phyloP scores from a whole-genome alignment of 345 rosid species.

The Euclidium syriacum region DNA sequence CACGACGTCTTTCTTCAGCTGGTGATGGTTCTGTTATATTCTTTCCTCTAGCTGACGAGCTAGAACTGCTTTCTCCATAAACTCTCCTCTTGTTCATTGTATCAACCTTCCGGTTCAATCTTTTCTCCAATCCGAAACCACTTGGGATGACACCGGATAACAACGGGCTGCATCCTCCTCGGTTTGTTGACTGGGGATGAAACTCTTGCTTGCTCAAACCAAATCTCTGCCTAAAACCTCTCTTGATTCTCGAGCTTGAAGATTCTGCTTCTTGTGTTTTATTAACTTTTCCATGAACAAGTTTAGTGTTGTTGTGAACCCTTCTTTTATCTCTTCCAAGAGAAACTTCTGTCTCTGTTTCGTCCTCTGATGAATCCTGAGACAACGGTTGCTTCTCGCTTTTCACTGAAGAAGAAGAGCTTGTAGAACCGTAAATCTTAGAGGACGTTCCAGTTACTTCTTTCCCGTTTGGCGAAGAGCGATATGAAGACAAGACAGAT shows the following conservation, averaged over 20 bases:
- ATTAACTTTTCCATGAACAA: slow-evolving; percentile 25
- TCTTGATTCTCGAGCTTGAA: slow-evolving; percentile 47
- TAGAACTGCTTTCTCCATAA: slow-evolving; percentile 72
- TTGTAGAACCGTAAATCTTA: slow-evolving; percentile 38
- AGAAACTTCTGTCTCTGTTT: slow-evolving; percentile 35
- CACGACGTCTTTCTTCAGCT: slow-evolving; percentile 35
- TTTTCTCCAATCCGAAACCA: slow-evolving; percentile 49
- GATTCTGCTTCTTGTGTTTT: slow-evolving; percentile 37
- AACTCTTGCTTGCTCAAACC: slow-evolving; percentile 41
- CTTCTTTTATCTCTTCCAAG: slow-evolving; percentile 44
- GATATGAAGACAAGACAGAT: slow-evolving; percentile 43
- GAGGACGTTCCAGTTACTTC: slow-evolving; percentile 71
- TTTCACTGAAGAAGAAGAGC: slow-evolving; percentile 23
- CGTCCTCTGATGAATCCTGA: slow-evolving; percentile 75
- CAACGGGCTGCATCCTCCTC: slow-evolving; percentile 44
- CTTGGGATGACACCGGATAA: slow-evolving; percentile 43
- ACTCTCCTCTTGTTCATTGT: slow-evolving; percentile 40
- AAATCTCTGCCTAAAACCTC: slow-evolving; percentile 41
- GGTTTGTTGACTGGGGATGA: slow-evolving; percentile 38
- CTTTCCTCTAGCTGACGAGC: slow-evolving; percentile 57
- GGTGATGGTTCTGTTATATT: slow-evolving; percentile 46
- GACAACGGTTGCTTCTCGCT: slow-evolving; percentile 39
- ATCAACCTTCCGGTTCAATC: slow-evolving; percentile 38
- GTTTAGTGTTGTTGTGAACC: slow-evolving; percentile 28
- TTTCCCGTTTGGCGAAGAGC: slow-evolving; percentile 52